Conservation (phyloP, 2,329 filamentous ascomycete genomes). For the Fusarium siculi region DNA sequence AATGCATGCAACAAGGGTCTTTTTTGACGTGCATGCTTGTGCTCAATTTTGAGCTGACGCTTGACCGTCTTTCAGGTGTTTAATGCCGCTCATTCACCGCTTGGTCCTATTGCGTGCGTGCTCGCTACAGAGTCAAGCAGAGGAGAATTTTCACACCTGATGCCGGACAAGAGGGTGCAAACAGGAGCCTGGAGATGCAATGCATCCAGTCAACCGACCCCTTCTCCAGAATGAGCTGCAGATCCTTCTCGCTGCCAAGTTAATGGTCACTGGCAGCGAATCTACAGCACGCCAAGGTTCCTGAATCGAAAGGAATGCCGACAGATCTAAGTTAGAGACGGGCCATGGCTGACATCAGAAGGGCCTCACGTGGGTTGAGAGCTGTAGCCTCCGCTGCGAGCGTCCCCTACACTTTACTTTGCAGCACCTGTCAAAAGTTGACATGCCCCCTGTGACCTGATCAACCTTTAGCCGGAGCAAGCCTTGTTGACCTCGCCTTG, state of each 20-base stretch:
- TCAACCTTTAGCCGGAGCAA: slow-evolving; percentile 28
- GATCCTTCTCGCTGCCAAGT: slow-evolving; percentile 12
- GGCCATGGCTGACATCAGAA: slow-evolving; percentile 32
- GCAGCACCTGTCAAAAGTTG: slow-evolving; percentile 8
- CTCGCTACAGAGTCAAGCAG: neutral
- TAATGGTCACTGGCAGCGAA: slow-evolving; percentile 17
- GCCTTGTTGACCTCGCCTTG: slow-evolving; percentile 19
- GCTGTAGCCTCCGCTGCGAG: slow-evolving; percentile 10
- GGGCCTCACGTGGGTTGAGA: slow-evolving; percentile 21
- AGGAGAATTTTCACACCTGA: neutral
- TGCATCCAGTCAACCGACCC: neutral
- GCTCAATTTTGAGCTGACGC: slow-evolving; percentile 20
- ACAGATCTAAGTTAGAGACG: slow-evolving; percentile 27
- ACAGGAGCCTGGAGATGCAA: neutral
- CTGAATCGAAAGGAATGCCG: slow-evolving; percentile 35
- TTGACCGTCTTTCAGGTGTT: slow-evolving; percentile 35
- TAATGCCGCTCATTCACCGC: slow-evolving; percentile 34
- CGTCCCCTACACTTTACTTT: neutral
- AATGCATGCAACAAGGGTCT: slow-evolving; percentile 31
- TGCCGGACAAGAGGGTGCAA: neutral
- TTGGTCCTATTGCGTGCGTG: slow-evolving; percentile 10
- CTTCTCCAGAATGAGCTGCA: neutral
- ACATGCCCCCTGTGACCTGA: slow-evolving; percentile 31
- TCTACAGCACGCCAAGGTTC: slow-evolving; percentile 11
- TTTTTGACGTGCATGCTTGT: slow-evolving; percentile 7